Evolutionary conservation across 1,139 yeast species (phyloP).

Genomic region (Sugiyamaella pinicola): DNA sequence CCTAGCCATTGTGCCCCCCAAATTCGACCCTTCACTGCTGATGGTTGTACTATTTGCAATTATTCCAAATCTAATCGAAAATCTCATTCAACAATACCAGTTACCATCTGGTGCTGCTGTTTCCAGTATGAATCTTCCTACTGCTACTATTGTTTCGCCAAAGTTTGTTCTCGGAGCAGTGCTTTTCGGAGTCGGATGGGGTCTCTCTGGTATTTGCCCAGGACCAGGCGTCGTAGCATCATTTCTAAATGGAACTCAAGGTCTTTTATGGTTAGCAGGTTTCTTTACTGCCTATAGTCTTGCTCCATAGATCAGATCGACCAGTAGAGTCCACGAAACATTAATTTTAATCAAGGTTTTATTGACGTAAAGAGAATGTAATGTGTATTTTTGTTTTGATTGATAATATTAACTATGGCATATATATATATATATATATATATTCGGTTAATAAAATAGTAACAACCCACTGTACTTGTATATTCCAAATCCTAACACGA

Average conservation of each 20-base stretch:
- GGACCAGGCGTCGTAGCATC: constrained; percentile 48
- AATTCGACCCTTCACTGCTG: constrained; percentile 50
- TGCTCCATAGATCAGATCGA: constrained; percentile 15
- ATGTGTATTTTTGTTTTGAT: constrained; percentile 2
- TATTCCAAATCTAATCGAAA: constrained; percentile 45
- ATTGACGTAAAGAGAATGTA: background rate
- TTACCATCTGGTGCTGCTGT: constrained; percentile 27
- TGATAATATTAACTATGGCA: background rate
- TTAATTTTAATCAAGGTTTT: constrained; percentile 15
- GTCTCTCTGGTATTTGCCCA: constrained; percentile 51
- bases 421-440: background rate
- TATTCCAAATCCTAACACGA: too few relatives aligned
- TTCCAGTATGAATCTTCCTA: constrained; percentile 34
- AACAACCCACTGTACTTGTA: too few relatives aligned
- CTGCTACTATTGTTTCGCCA: constrained; percentile 31
- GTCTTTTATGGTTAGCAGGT: constrained; percentile 32
- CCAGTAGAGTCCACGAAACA: background rate
- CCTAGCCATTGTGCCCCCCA: constrained; percentile 43
- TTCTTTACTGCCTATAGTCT: constrained; percentile 27
- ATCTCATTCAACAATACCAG: constrained; percentile 25
- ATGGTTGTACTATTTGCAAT: constrained; percentile 49
- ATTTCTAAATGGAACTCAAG: constrained; percentile 30
- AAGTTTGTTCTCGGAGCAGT: constrained; percentile 46
- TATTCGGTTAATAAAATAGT: too few relatives aligned
- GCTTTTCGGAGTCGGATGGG: constrained; percentile 54